phyloP scores from a whole-genome alignment of 2,329 filamentous ascomycete genomes.

The Lachnellula hyalina region DNA sequence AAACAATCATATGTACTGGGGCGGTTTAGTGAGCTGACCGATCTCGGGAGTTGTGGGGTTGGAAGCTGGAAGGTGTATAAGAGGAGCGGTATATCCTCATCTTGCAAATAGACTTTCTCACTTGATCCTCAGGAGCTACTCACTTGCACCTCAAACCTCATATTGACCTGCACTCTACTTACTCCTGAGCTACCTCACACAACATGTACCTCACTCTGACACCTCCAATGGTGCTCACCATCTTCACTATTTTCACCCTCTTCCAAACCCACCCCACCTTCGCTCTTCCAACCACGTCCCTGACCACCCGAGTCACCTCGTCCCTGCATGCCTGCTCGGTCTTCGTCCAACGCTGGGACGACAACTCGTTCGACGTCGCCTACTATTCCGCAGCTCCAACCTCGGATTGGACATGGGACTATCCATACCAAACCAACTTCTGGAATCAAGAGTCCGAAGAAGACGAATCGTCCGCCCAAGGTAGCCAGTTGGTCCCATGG shows the following conservation, averaged over 20 bases:
- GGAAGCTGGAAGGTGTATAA: neutral
- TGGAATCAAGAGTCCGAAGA: slow-evolving; percentile 5
- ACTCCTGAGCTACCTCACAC: neutral
- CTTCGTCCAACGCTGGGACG: slow-evolving; percentile 13
- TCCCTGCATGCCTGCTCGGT: slow-evolving; percentile 10
- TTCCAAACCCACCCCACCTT: neutral
- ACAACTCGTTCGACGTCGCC: slow-evolving; percentile 11
- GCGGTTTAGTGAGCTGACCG: neutral
- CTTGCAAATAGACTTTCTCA: neutral
- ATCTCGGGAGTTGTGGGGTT: neutral
- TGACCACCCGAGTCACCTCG: neutral
- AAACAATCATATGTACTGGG: neutral
- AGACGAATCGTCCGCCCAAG: neutral
- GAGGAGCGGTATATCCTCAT: neutral
- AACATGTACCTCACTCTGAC: neutral
- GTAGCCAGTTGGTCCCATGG: neutral
- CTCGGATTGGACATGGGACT: neutral
- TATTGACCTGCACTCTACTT: neutral
- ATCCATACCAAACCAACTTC: slow-evolving; percentile 2
- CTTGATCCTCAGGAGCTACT: neutral
- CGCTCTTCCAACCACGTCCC: neutral
- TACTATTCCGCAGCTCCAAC: slow-evolving; percentile 4
- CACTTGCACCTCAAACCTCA: neutral
- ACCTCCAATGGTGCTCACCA: neutral
- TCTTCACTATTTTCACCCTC: slow-evolving; percentile 2